phyloP scores from a whole-genome alignment of 73 alveolate genomes.

The Halteria grandinella region DNA sequence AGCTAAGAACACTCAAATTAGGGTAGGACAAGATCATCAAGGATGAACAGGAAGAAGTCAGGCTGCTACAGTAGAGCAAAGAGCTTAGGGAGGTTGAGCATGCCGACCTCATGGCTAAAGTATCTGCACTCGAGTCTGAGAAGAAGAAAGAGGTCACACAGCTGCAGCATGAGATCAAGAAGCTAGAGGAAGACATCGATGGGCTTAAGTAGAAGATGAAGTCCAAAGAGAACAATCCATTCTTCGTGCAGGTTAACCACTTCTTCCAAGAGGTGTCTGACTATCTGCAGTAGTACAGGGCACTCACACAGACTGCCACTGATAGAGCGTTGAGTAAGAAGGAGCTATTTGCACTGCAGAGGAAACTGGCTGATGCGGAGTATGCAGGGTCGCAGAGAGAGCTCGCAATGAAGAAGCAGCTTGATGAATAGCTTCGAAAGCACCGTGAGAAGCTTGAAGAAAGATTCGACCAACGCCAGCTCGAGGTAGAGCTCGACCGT shows the following conservation, averaged over 20 bases:
- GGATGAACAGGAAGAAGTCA: neutral
- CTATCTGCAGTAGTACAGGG: slow-evolving; percentile 24
- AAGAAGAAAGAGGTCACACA: slow-evolving; percentile 9
- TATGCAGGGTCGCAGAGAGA: no score
- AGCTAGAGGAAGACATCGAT: slow-evolving; percentile 33
- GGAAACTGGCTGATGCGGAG: no score
- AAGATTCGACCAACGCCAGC: no score
- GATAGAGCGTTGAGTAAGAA: no score
- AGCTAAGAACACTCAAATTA: neutral
- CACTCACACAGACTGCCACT: no score
- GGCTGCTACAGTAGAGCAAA: neutral
- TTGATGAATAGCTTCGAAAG: no score
- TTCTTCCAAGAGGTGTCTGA: slow-evolving; percentile 46
- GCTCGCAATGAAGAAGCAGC: no score
- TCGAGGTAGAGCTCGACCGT: no score
- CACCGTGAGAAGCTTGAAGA: no score
- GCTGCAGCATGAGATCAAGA: slow-evolving; percentile 29
- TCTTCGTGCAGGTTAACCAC: slow-evolving; percentile 13
- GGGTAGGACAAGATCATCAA: neutral
- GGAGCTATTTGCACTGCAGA: no score
- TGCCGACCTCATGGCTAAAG: neutral
- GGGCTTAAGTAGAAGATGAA: slow-evolving; percentile 49
- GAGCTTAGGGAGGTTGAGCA: neutral
- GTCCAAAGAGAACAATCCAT: slow-evolving; percentile 48
- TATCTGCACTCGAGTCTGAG: slow-evolving; percentile 45